Conservation (phyloP, 2,329 filamentous ascomycete genomes). For the Ascochyta viciae-villosae region DNA sequence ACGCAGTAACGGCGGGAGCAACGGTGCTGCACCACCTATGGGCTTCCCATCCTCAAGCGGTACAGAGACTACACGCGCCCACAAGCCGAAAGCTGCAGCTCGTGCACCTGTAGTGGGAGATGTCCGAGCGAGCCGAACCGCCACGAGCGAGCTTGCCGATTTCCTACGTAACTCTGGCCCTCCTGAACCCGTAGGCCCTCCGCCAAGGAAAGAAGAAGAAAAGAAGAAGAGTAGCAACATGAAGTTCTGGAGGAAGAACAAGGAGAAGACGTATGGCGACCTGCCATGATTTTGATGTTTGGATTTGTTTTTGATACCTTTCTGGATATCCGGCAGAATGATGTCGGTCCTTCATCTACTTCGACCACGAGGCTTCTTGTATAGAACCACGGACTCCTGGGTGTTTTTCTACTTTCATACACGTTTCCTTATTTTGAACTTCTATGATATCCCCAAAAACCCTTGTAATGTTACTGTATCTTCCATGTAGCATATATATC, state of each 20-base stretch:
- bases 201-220: conserved; percentile 39
- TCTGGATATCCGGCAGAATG: neutral
- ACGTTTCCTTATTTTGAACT: neutral
- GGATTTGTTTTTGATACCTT: neutral
- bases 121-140: conserved; percentile 29
- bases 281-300: conserved; percentile 18
- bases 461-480: conserved; percentile 12
- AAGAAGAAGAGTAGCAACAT: conserved; percentile 35
- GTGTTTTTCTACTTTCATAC: neutral
- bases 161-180: conserved; percentile 53
- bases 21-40: conserved; percentile 20
- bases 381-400: neutral
- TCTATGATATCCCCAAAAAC: conserved; percentile 14
- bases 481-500: conserved; percentile 12
- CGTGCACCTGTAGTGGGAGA: conserved; percentile 35
- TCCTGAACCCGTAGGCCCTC: conserved; percentile 32
- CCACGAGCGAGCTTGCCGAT: conserved; percentile 53
- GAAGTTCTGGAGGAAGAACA: conserved; percentile 46
- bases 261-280: conserved; percentile 33
- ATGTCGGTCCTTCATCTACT: neutral
- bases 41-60: conserved; percentile 24
- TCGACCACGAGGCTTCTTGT: neutral
- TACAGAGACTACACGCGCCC: conserved; percentile 32
- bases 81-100: conserved; percentile 38
- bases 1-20: conserved; percentile 18